phyloP scores from a whole-genome alignment of 148 eudicot species.

The Salicornia ramosissima region DNA sequence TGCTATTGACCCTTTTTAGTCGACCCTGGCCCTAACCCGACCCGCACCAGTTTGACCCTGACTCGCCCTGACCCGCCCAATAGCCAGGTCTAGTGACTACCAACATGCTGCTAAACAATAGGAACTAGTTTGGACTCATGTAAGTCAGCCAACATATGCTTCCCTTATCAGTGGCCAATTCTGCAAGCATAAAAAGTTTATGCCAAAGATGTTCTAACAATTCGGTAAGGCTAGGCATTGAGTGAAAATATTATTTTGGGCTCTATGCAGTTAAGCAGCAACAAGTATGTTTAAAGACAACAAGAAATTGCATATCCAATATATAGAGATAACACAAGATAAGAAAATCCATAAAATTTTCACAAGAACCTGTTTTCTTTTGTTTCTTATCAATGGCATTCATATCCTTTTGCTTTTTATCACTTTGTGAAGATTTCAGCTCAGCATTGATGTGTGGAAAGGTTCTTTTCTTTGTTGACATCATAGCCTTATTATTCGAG shows the following conservation, averaged over 20 bases:
- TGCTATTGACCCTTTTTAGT: too few relatives aligned
- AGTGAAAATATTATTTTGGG: not conserved
- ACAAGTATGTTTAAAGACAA: not conserved
- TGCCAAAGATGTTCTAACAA: too few relatives aligned
- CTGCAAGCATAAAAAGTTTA: too few relatives aligned
- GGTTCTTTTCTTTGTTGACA: constrained; percentile 8
- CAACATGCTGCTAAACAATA: too few relatives aligned
- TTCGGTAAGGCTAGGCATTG: too few relatives aligned
- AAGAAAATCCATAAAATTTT: not conserved
- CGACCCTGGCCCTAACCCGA: too few relatives aligned
- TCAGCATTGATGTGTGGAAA: constrained; percentile 3
- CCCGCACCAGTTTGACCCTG: too few relatives aligned
- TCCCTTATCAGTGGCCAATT: too few relatives aligned
- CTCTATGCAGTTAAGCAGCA: not conserved
- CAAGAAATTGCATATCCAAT: not conserved
- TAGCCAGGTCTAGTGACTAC: too few relatives aligned
- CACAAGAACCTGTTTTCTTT: constrained; percentile 12
- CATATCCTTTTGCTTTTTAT: constrained; percentile 21
- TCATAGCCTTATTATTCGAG: not conserved
- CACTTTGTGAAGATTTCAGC: constrained; percentile 12
- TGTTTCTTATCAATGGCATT: constrained; percentile 12
- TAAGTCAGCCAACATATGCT: too few relatives aligned
- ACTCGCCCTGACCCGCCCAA: too few relatives aligned
- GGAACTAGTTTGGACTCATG: too few relatives aligned
- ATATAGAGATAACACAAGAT: not conserved